Percentiles rank a stretch among this genome's conserved stretches.
phyloP scores from a whole-genome alignment of 495 filamentous ascomycete species.

The Cryomyces antarcticus region DNA sequence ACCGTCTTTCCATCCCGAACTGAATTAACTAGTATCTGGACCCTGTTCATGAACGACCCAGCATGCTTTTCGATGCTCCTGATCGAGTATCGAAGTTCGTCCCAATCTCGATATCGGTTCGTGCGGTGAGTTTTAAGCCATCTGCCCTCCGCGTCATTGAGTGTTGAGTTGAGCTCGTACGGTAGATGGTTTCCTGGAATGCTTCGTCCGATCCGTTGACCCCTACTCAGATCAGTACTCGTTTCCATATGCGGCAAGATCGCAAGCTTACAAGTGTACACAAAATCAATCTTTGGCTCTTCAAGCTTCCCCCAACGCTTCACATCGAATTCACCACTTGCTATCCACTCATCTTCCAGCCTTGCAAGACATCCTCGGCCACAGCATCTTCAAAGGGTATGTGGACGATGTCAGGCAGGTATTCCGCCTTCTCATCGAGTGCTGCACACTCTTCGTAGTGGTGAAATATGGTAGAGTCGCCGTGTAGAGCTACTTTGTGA shows the following conservation, averaged over 20 bases:
- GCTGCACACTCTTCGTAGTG: too few relatives aligned
- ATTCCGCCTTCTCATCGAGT: constrained; percentile 8
- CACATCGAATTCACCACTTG: constrained; percentile 13
- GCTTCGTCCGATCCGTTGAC: constrained; percentile 23
- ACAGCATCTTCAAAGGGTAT: constrained; percentile 22
- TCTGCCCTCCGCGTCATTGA: constrained; percentile 21
- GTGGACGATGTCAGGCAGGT: constrained; percentile 19
- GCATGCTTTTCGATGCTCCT: constrained; percentile 23
- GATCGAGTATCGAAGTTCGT: constrained; percentile 23
- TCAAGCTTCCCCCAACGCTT: constrained; percentile 7
- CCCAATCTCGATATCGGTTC: constrained; percentile 26
- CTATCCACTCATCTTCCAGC: constrained; percentile 25
- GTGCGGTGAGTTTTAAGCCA: constrained; percentile 22
- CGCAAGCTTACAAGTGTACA: constrained; percentile 19
- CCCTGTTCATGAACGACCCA: constrained; percentile 20
- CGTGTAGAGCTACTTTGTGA: too few relatives aligned
- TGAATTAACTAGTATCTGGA: constrained; percentile 24
- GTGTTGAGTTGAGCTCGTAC: constrained; percentile 21
- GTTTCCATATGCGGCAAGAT: not conserved
- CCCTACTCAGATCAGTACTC: constrained; percentile 5
- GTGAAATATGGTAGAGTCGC: too few relatives aligned
- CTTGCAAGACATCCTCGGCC: constrained; percentile 15
- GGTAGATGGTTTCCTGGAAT: constrained; percentile 17
- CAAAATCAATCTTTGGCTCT: constrained; percentile 25
- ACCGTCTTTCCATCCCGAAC: constrained; percentile 9